These are phyloP conservation scores for Abelmoschus esculentus DNA, from an alignment of 345 rosid genomes.

Conservation along the genomic window DNA sequence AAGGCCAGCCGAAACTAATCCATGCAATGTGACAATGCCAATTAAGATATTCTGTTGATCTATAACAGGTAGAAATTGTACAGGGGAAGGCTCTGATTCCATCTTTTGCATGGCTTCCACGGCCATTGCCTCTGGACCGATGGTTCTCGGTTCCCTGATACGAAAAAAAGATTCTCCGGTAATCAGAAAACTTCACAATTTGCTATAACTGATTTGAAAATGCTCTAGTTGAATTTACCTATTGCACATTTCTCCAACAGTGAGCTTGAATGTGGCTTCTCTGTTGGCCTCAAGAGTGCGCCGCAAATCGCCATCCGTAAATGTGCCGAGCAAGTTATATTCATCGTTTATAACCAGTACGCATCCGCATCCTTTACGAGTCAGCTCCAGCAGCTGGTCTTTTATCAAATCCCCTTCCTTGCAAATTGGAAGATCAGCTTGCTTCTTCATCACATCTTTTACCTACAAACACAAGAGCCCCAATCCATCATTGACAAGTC, in stretches of 20 bases:
- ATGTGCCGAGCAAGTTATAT: conserved; percentile 70
- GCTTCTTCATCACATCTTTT: conserved; percentile 86
- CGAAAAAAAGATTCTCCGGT: not conserved
- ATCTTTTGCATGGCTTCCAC: conserved; percentile 95
- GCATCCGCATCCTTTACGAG: conserved; percentile 94
- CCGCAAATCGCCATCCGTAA: conserved; percentile 91
- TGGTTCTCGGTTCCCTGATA: conserved; percentile 80
- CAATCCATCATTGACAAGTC: not conserved
- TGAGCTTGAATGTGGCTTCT: conserved; percentile 86
- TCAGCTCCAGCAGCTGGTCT: conserved; percentile 90
- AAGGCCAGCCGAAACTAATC: conserved; percentile 87
- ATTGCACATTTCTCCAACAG: conserved; percentile 93
- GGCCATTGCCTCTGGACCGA: conserved; percentile 87
- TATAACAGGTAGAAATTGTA: conserved; percentile 85
- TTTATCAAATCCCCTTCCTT: conserved; percentile 82
- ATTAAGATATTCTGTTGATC: conserved; percentile 52
- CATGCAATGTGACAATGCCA: conserved; percentile 89
- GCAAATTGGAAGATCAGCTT: conserved; percentile 83
- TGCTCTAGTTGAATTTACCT: conserved; percentile 34
- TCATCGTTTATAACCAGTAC: conserved; percentile 67
- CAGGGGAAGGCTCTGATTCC: conserved; percentile 98
- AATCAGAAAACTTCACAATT: not conserved
- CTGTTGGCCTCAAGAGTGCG: conserved; percentile 84
- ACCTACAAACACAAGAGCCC: conserved; percentile 36
- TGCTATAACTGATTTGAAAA: not conserved